Base-by-base conservation (phyloP, 2,329 filamentous ascomycete genomes). In the Fusarium pilosicola region DNA sequence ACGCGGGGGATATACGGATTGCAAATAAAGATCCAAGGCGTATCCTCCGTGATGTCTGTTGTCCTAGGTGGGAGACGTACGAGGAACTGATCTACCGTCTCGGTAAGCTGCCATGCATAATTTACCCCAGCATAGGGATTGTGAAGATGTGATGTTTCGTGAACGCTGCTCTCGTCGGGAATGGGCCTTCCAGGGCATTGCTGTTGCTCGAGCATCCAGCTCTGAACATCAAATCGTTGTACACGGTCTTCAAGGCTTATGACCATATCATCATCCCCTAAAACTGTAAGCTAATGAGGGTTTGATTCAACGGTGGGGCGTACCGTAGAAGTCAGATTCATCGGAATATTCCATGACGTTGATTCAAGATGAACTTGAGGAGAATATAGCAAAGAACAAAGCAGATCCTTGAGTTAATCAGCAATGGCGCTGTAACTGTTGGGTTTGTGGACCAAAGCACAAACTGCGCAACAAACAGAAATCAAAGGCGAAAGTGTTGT, bases 1-100 rank as follows among this genome's bases (percentile, higher is more conserved):
- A 81, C 81, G 10, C 81, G 80, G 7, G 79, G 78, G 68, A 84
- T 84, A 76, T 88, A 87, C 0, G 92, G 92, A 79, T 94, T 94
- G 59, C 87, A 88, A 46, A 93, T 88, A 84, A 88, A 94, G 54
- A 97, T 94, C 92, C 93, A 96, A 0, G 88, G 87, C 6, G 87
- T 85, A 1, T 83, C 74, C 1, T 77, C 77, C 3, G 80, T 81
- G 7, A 82, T 79, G 6, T 84, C 81, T 3, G 91, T 93, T 4
- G 87, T 91, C 7, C 87, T 86, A 0, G 94, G 93, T 0, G 92
- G 92, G 0, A 95, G 84, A 14, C 94, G 90, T 14, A 83, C 68
- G 5, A 96, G 81, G 75, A 97, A 97, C 2, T 88, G 86, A 13
- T 88, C 81, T 3, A 93, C 82, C 0, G 87, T 88, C 78, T 95